Evolutionary conservation across 2,329 filamentous ascomycete species (phyloP), one percentile per base, ranked within the genome.

Genomic region (Epichloe gansuensis): DNA sequence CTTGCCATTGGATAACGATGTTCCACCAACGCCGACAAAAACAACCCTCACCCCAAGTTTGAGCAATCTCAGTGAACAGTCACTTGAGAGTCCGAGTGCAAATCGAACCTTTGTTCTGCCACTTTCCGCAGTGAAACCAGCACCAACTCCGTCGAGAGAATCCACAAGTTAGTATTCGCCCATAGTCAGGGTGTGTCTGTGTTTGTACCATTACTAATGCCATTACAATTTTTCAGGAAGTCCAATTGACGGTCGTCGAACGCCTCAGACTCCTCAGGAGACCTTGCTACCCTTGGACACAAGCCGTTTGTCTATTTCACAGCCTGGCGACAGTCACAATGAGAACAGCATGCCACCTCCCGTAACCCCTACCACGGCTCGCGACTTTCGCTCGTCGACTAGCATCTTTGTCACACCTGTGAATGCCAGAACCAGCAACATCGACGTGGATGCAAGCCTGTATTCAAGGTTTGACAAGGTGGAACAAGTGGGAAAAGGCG

Each of bases 1-100:
- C 44, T 51, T 65, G 37, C 54, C 59, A 8, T 52, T 64, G 50
- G 64, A 69, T 34, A 75, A 72, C 41, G 90, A 95, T 48, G 74
- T 91, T 53, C 91, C 91, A n/a, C 91, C 91, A 1, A 98, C 93
- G 1, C 93, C 93, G 1, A 97, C 93, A 0, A 97, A 95, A 68
- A 81, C 81, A 58, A 72, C 39, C 3, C 70, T 70, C 52, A 72
- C 67, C 42, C 71, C 68, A 60, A 77, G 68, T 57, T 60, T 70
- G 39, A 68, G 64, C 46, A 68, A 68, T 42, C 57, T 66, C 25
- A 68, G 68, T 54, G 66, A 70, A 53, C 61, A 67, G 39, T 68
- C 67, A 7, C 61, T 72, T 12, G 74, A 76, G 50, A 75, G 72
- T 55, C 75, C 75, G 5, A 77, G 73, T 44, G 66, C 72, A 23